Conservation (phyloP, 768 basidiomycete species). For the Lentinula sp. region DNA sequence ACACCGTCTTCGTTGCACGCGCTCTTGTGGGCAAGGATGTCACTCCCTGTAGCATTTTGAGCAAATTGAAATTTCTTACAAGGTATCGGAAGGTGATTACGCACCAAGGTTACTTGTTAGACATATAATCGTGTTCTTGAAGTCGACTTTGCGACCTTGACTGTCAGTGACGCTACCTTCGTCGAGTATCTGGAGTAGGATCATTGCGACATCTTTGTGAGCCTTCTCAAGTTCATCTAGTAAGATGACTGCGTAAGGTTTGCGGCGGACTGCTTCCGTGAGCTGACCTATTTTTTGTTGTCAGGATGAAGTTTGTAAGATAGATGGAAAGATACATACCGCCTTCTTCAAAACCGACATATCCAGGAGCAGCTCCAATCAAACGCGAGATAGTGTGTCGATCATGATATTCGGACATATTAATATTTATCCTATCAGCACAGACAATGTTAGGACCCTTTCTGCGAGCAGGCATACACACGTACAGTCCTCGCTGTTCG, state of each 20-base stretch:
- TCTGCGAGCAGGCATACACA: conserved; percentile 10
- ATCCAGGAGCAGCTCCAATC: conserved; percentile 91
- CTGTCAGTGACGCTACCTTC: conserved; percentile 89
- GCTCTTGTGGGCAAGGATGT: conserved; percentile 65
- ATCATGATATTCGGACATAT: conserved; percentile 96
- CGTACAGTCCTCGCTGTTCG: conserved; percentile 78
- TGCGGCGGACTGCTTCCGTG: conserved; percentile 87
- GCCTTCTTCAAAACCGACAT: conserved; percentile 87
- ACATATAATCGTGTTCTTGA: conserved; percentile 94
- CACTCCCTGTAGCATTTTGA: conserved; percentile 32
- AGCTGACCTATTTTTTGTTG: conserved; percentile 45
- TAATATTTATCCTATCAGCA: conserved; percentile 68
- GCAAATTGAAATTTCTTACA: not conserved
- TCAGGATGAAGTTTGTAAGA: not conserved
- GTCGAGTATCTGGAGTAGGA: conserved; percentile 85
- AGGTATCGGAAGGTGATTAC: conserved; percentile 3
- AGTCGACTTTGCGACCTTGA: conserved; percentile 88
- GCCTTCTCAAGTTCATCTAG: conserved; percentile 93
- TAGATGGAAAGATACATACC: conserved; percentile 17
- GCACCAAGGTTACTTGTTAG: conserved; percentile 83
- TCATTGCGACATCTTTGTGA: conserved; percentile 90
- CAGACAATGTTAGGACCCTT: not conserved
- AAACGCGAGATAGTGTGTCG: conserved; percentile 87
- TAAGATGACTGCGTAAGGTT: conserved; percentile 82
- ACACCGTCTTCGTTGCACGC: conserved; percentile 59